Percentiles rank a stretch among this genome's conserved stretches.
These are phyloP conservation scores for Hymenoscyphus fraxineus DNA, from an alignment of 2,329 filamentous ascomycete species.

Conservation along the genomic window DNA sequence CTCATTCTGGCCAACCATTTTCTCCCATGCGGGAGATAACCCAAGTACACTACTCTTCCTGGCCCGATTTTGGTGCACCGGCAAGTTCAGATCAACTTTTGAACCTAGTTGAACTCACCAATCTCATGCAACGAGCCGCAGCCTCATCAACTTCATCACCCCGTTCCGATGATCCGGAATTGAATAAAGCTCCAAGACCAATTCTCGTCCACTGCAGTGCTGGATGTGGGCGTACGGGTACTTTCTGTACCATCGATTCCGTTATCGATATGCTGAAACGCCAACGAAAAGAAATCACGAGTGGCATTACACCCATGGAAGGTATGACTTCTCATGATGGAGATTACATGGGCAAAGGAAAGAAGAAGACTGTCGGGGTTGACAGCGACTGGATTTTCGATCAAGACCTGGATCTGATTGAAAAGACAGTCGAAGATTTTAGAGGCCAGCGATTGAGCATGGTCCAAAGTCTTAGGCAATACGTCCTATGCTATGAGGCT, in stretches of 20 bases:
- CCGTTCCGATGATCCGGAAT: conserved; percentile 58
- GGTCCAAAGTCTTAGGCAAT: conserved; percentile 92
- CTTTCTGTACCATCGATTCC: conserved; percentile 93
- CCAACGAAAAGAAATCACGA: conserved; percentile 50
- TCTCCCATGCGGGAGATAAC: conserved; percentile 86
- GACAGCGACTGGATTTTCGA: conserved; percentile 64
- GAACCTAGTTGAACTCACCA: conserved; percentile 84
- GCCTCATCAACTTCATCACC: conserved; percentile 26
- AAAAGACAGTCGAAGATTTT: conserved; percentile 87
- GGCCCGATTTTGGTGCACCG: conserved; percentile 94
- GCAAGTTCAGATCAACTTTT: conserved; percentile 85
- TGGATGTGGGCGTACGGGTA: conserved; percentile 90
- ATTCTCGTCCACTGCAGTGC: conserved; percentile 94
- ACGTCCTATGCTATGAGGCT: conserved; percentile 94
- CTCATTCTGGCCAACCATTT: conserved; percentile 74
- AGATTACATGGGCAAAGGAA: conserved; percentile 29
- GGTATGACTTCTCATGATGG: conserved; percentile 27
- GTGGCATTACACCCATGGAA: conserved; percentile 42
- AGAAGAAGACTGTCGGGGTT: conserved; percentile 15
- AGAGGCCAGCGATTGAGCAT: conserved; percentile 85
- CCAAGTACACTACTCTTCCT: conserved; percentile 90
- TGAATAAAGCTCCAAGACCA: conserved; percentile 54
- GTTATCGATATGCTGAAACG: conserved; percentile 95
- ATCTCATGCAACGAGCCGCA: conserved; percentile 60
- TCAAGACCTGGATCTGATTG: conserved; percentile 73